Evolutionary conservation across 2,329 filamentous ascomycete species (phyloP), one percentile per base, ranked within the genome.

Genomic region (Tothia fuscella): DNA sequence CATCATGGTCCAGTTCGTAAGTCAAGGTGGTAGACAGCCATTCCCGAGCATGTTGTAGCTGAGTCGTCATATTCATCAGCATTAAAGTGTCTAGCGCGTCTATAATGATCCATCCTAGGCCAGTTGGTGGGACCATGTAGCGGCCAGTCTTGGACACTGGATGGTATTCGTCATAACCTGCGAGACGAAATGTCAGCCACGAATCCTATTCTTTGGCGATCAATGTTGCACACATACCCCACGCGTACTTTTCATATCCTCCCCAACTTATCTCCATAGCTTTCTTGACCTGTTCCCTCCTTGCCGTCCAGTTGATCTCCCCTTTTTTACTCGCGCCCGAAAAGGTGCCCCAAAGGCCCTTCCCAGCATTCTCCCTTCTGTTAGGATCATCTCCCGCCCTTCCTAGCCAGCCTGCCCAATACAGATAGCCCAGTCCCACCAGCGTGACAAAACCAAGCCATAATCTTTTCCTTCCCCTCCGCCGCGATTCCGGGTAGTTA

Each of bases 51-150:
- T 93, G 79, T 28, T 78, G 72, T 29, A 98, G 72, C 47, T 88
- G 79, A 24, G 78, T 82, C 12, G 89, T 96, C 49, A 94, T 70
- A 59, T 96, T 96, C 91, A 98, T 98, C 47, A 98, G 70, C 66
- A 98, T 98, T 71, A 96, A 75, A 1, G 91, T 98, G 61, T 98
- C 91, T 48, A 98, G 68, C 10, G 89, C 79, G 64, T 98, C 91
- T 44, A 98, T 81, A 47, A 98, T 95, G 54, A 96, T 96, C 91
- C 93, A 98, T 22, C 91, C 91, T 62, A 98, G 72, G 20, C 89
- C 91, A 47, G 85, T 78, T 3, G 81, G 57, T 36, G 60, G 72
- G 5, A 86, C 79, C 89, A 98, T 96, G 53, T 91, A 78, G 39
- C 70, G 71, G 38, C 86, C 84, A 14, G 66, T 76, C 58, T 91